These are phyloP conservation scores for Hypoxylon sp. DNA, from an alignment of 2,329 filamentous ascomycete genomes.

Conservation along the genomic window DNA sequence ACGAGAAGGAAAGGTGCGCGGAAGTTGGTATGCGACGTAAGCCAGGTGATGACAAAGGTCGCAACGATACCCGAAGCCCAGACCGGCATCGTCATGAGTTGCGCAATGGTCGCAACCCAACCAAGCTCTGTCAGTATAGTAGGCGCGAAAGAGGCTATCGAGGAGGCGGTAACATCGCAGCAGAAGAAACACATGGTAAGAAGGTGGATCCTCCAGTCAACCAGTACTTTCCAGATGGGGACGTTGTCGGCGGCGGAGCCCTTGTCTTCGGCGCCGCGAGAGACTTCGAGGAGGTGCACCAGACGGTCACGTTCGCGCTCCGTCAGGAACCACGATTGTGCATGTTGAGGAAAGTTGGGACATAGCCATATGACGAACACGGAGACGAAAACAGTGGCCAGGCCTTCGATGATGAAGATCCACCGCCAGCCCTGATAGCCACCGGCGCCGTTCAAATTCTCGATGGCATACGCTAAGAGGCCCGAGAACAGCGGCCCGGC, in stretches of 20 bases:
- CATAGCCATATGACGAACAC: conserved; percentile 43
- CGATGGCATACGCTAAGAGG: conserved; percentile 58
- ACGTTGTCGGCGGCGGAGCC: conserved; percentile 45
- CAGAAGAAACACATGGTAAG: conserved; percentile 51
- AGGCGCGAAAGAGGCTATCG: conserved; percentile 46
- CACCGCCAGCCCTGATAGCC: conserved; percentile 59
- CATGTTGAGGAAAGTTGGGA: conserved; percentile 48
- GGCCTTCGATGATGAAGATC: conserved; percentile 60
- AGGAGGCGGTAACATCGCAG: conserved; percentile 49
- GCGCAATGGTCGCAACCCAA: conserved; percentile 44
- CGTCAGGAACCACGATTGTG: conserved; percentile 49
- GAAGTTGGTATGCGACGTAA: conserved; percentile 40
- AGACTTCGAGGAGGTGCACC: conserved; percentile 42
- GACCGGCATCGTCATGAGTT: conserved; percentile 50
- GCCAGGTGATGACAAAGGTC: conserved; percentile 45
- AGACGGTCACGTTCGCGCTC: conserved; percentile 45
- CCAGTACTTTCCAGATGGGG: conserved; percentile 45
- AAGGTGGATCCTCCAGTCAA: conserved; percentile 50
- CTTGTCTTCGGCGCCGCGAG: conserved; percentile 44
- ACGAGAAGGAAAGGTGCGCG: conserved; percentile 47
- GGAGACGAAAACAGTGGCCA: conserved; percentile 44
- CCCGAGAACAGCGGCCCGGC: conserved; percentile 56
- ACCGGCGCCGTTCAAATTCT: conserved; percentile 55
- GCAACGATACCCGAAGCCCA: conserved; percentile 48
- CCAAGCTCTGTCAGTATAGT: conserved; percentile 49